phyloP scores from a whole-genome alignment of 306 rosid species.

The Dryas alaskensis region DNA sequence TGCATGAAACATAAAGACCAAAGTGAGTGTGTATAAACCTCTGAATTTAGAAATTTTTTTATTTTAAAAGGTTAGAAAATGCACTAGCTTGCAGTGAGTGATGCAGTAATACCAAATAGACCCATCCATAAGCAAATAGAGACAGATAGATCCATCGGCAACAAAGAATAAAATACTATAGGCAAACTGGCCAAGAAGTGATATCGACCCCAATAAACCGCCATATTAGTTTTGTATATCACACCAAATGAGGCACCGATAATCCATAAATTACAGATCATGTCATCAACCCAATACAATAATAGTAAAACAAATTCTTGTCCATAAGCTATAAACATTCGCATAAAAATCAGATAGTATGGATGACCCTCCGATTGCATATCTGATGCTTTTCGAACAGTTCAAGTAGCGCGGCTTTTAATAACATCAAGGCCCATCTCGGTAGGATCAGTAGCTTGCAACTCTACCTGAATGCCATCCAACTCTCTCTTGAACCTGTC shows the following conservation, averaged over 20 bases:
- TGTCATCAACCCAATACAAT: conserved; percentile 10
- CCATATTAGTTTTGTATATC: conserved; percentile 23
- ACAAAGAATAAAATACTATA: not conserved
- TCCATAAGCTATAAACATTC: conserved; percentile 32
- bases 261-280: conserved; percentile 35
- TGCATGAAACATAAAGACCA: no score
- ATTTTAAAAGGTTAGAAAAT: no score
- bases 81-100: no score
- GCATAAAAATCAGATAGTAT: conserved; percentile 19
- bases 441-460: conserved; percentile 54
- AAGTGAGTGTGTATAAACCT: no score
- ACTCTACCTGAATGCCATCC: conserved; percentile 56
- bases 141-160: not conserved
- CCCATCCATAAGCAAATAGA: no score
- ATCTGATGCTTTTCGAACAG: not conserved
- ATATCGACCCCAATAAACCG: conserved; percentile 23
- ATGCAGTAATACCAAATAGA: no score
- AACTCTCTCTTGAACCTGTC: conserved; percentile 52
- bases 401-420: conserved; percentile 41
- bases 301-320: conserved; percentile 25
- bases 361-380: conserved; percentile 16
- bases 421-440: conserved; percentile 54
- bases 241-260: conserved; percentile 27
- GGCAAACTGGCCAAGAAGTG: not conserved
- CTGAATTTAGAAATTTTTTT: no score